Evolutionary conservation across 176 grass and related monocot genomes (phyloP).

Genomic region (Zoysia japonica): DNA sequence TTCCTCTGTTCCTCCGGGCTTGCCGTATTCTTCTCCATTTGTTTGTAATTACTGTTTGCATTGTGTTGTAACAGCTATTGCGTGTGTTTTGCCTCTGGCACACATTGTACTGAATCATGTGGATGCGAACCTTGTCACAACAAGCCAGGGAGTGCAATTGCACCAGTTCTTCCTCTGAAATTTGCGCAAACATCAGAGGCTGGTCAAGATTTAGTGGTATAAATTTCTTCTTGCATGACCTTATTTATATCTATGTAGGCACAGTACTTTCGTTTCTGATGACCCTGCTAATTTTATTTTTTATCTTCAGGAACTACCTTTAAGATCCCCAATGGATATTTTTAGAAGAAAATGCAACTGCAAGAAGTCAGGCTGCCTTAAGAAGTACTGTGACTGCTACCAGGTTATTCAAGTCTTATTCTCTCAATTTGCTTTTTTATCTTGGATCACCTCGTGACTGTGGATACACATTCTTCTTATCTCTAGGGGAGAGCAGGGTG

Average conservation of each 20-base stretch:
- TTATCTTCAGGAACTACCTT: constrained; percentile 42
- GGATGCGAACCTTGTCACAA: constrained; percentile 57
- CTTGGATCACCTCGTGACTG: constrained; percentile 12
- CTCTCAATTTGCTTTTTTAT: not conserved
- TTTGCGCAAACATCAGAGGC: constrained; percentile 33
- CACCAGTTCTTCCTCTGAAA: constrained; percentile 43
- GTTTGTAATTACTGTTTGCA: constrained; percentile 16
- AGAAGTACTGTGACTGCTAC: constrained; percentile 69
- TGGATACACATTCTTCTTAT: constrained; percentile 21
- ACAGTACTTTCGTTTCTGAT: not conserved
- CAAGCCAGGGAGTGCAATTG: constrained; percentile 34
- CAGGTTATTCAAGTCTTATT: constrained; percentile 48
- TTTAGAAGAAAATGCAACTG: constrained; percentile 62
- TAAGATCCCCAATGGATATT: constrained; percentile 51
- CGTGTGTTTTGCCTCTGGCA: constrained; percentile 59
- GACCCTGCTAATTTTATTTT: not conserved
- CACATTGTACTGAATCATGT: constrained; percentile 57
- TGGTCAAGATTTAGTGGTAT: constrained; percentile 47
- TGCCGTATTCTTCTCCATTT: not conserved
- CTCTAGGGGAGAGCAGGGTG: constrained; percentile 60
- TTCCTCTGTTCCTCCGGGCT: not conserved
- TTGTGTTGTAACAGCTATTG: constrained; percentile 52
- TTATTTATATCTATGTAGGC: not conserved
- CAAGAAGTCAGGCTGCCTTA: constrained; percentile 65
- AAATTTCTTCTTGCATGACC: constrained; percentile 33